Evolutionary conservation across 2,329 filamentous ascomycete genomes (phyloP).

Genomic region (Penicillium capsulatum): DNA sequence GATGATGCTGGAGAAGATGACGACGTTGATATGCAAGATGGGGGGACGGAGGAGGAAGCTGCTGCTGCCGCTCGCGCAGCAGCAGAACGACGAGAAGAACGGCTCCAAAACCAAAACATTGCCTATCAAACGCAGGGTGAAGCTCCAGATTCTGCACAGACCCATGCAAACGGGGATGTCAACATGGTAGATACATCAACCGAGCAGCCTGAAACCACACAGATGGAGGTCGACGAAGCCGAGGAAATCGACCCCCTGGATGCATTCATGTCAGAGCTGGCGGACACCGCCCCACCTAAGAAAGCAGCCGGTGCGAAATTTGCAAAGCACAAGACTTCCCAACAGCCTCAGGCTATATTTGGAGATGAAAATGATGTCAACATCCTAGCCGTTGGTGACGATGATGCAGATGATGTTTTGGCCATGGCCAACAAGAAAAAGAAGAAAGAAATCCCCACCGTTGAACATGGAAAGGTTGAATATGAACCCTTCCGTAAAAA

Average conservation of each 20-base stretch:
- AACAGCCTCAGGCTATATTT: conserved; percentile 77
- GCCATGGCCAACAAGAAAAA: conserved; percentile 65
- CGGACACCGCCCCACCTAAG: conserved; percentile 47
- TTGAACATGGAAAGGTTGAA: conserved; percentile 82
- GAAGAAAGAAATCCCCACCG: conserved; percentile 88
- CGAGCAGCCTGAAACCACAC: conserved; percentile 32
- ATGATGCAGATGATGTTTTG: conserved; percentile 61
- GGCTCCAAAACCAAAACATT: conserved; percentile 46
- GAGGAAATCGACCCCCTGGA: conserved; percentile 85
- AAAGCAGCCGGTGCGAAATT: conserved; percentile 35
- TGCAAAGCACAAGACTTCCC: conserved; percentile 45
- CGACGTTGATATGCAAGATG: conserved; percentile 70
- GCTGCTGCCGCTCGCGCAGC: conserved; percentile 80
- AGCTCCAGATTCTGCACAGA: conserved; percentile 31
- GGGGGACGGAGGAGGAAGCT: conserved; percentile 79
- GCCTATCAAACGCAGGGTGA: conserved; percentile 29
- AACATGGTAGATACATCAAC: conserved; percentile 42
- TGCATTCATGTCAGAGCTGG: conserved; percentile 84
- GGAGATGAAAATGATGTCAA: conserved; percentile 73
- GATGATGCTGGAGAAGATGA: conserved; percentile 66
- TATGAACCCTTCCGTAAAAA: conserved; percentile 85
- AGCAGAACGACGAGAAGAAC: conserved; percentile 76
- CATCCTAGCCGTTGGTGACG: conserved; percentile 57
- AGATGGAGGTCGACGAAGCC: conserved; percentile 37
- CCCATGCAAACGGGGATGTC: conserved; percentile 50